phyloP scores from a whole-genome alignment of 2,329 filamentous ascomycete species.

The Boeremia lycopersici region DNA sequence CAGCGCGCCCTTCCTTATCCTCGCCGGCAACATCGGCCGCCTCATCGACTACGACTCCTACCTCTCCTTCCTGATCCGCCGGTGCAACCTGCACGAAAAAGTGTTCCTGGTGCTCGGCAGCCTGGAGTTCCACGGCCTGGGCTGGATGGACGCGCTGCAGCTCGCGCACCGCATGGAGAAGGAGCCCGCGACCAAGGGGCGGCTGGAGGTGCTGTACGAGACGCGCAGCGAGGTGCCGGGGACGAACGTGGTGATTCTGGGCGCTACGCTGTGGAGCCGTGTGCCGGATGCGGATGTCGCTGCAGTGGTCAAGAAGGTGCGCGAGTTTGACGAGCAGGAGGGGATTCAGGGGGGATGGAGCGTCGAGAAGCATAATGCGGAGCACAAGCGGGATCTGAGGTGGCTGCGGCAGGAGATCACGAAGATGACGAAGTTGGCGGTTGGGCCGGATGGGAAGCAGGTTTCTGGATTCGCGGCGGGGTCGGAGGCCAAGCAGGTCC shows the following conservation, averaged over 20 bases:
- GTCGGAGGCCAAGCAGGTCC: conserved; percentile 32
- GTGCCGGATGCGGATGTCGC: conserved; percentile 51
- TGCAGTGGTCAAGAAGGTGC: conserved; percentile 54
- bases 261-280: conserved; percentile 64
- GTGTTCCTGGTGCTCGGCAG: conserved; percentile 38
- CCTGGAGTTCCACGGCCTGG: conserved; percentile 37
- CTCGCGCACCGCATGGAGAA: conserved; percentile 35
- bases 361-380: conserved; percentile 55
- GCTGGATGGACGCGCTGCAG: conserved; percentile 32
- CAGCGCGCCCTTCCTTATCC: conserved; percentile 35
- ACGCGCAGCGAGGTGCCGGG: conserved; percentile 49
- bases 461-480: background rate
- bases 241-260: conserved; percentile 58
- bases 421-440: conserved; percentile 1
- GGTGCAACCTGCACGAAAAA: conserved; percentile 37
- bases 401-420: conserved; percentile 56
- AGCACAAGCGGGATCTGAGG: conserved; percentile 55
- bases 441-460: conserved; percentile 4
- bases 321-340: conserved; percentile 57
- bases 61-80: conserved; percentile 37
- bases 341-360: conserved; percentile 58
- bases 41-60: conserved; percentile 40
- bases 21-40: conserved; percentile 41
- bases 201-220: conserved; percentile 54
- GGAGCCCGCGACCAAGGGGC: conserved; percentile 37